Conservation (phyloP, 495 filamentous ascomycete genomes). For the Podospora sp. region DNA sequence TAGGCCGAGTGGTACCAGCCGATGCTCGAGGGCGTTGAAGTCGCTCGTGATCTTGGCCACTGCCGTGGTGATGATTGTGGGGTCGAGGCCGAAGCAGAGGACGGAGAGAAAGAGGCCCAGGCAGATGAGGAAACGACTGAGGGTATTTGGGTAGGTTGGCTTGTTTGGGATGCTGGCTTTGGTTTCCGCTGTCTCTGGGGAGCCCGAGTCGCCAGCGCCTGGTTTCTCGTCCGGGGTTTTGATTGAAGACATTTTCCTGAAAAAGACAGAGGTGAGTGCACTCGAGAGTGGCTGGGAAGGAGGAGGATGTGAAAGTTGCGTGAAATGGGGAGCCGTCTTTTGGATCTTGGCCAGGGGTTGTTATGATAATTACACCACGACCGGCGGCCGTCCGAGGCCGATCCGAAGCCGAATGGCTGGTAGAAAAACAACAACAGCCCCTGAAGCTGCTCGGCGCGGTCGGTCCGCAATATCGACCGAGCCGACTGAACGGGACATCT, state of each 20-base stretch:
- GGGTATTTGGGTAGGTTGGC: neutral
- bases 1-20: slow-evolving; percentile 15
- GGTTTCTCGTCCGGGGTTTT: neutral
- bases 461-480: too few relatives aligned
- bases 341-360: neutral
- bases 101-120: slow-evolving; percentile 2
- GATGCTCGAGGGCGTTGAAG: slow-evolving; percentile 8
- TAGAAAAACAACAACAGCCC: too few relatives aligned
- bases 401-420: neutral
- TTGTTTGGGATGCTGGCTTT: neutral
- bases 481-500: too few relatives aligned
- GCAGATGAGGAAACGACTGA: slow-evolving; percentile 6
- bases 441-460: too few relatives aligned
- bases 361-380: neutral
- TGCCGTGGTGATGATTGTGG: slow-evolving; percentile 13
- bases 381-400: neutral
- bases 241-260: neutral
- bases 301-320: too few relatives aligned
- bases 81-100: slow-evolving; percentile 4
- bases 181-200: neutral
- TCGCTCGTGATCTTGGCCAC: slow-evolving; percentile 11
- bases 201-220: neutral
- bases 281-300: too few relatives aligned
- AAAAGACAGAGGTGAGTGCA: neutral
- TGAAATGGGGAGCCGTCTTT: neutral